A percentile compares a stretch with the other conserved stretches of the same genome.
Conservation (phyloP, 2,329 filamentous ascomycete genomes). For the Basipetospora chlamydospora region DNA sequence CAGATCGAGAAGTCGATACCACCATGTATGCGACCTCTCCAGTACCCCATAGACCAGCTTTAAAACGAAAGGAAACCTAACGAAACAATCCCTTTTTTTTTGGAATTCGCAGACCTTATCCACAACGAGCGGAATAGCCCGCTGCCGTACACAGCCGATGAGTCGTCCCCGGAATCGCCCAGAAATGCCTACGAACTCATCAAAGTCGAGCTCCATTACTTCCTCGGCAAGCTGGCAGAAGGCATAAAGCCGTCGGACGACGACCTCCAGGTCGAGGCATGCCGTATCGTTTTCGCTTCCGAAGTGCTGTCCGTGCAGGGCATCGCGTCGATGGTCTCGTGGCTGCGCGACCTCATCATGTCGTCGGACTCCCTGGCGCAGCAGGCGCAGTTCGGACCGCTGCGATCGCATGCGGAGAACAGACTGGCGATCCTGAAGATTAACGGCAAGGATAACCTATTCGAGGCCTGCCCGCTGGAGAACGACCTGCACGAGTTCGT, state of each 20-base stretch:
- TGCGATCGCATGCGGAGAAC: conserved; percentile 30
- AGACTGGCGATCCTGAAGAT: conserved; percentile 34
- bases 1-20: conserved; percentile 54
- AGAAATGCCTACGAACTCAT: conserved; percentile 47
- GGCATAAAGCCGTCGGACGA: conserved; percentile 28
- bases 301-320: conserved; percentile 29
- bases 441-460: conserved; percentile 43
- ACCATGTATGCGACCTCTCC: conserved; percentile 37
- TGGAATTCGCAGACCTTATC: conserved; percentile 46
- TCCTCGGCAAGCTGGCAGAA: conserved; percentile 28
- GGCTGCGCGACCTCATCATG: conserved; percentile 46
- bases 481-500: conserved; percentile 39
- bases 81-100: no score
- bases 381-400: conserved; percentile 32
- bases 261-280: conserved; percentile 43
- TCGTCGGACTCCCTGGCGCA: conserved; percentile 26
- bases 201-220: conserved; percentile 42
- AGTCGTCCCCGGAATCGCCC: conserved; percentile 28
- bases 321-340: conserved; percentile 25
- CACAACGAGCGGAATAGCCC: conserved; percentile 46
- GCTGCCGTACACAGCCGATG: conserved; percentile 35
- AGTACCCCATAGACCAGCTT: conserved; percentile 21
- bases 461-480: conserved; percentile 42
- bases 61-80: no score
- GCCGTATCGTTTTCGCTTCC: conserved; percentile 39